A percentile compares a stretch with the other conserved stretches of the same genome.
Conservation (phyloP, 768 basidiomycete genomes). For the Pleurotus giganteus region DNA sequence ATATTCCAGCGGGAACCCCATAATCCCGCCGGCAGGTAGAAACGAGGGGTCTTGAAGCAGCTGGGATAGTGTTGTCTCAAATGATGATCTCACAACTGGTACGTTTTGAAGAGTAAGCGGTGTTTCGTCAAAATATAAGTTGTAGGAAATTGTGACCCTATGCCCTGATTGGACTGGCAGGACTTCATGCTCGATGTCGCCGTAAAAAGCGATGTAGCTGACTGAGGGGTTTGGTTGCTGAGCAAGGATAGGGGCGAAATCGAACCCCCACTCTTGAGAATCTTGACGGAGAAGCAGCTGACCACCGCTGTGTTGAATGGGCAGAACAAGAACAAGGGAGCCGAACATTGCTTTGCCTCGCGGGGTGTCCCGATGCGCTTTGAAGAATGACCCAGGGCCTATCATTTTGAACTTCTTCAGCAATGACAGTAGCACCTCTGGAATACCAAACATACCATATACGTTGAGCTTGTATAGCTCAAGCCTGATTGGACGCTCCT, state of each 20-base stretch:
- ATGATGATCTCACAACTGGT: background rate
- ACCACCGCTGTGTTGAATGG: slow-evolving; percentile 42
- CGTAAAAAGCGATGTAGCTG: slow-evolving; percentile 40
- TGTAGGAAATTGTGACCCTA: slow-evolving; percentile 42
- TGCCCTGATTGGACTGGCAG: slow-evolving; percentile 34
- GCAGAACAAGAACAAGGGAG: slow-evolving; percentile 45
- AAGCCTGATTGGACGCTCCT: slow-evolving; percentile 18
- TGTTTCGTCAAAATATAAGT: slow-evolving; percentile 20
- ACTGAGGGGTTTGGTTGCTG: slow-evolving; percentile 12
- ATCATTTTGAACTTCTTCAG: slow-evolving; percentile 36
- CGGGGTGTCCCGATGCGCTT: slow-evolving; percentile 46
- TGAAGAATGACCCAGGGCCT: too few relatives aligned
- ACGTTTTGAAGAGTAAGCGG: background rate
- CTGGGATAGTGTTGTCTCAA: slow-evolving; percentile 14
- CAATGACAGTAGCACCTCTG: background rate
- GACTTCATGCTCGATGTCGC: slow-evolving; percentile 45
- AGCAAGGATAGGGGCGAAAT: slow-evolving; percentile 27
- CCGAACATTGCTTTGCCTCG: slow-evolving; percentile 44
- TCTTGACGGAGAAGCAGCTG: slow-evolving; percentile 30
- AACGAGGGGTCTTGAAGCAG: slow-evolving; percentile 31
- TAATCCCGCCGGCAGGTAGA: slow-evolving; percentile 35
- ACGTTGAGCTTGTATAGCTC: slow-evolving; percentile 48
- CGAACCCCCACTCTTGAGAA: slow-evolving; percentile 30
- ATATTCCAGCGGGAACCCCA: slow-evolving; percentile 39
- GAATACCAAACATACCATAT: slow-evolving; percentile 30